Evolutionary conservation across 2,329 filamentous ascomycete species (phyloP), one percentile per base, ranked within the genome.

Genomic region (Colletotrichum sp.): DNA sequence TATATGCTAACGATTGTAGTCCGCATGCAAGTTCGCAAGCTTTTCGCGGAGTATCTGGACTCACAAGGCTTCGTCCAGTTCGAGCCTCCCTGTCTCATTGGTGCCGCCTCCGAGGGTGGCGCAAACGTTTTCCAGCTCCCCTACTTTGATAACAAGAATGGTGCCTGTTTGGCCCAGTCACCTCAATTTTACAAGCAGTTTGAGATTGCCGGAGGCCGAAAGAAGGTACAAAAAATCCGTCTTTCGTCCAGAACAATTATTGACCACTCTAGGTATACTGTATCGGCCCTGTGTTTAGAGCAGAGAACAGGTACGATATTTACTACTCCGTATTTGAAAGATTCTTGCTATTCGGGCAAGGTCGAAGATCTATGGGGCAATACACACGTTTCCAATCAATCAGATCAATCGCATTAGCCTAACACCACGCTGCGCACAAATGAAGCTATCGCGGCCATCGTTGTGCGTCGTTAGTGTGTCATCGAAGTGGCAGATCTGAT

Each of bases 121-220:
- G 93, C 93, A 79, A 98, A 96, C 83, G 96, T 99, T 55, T 99
- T 99, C 85, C 90, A 94, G 80, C 89, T 99, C 80, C 93, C 94
- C 59, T 99, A 99, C 87, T 99, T 99, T 84, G 95, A 94, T 79
- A 92, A 94, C 82, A 92, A 26, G 26, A 26, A 26, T 26, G 26
- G 94, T 79, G 96, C 95, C 2, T 97, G 89, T 83, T 89, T 97
- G 24, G 95, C 95, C 8, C 95, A 96, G 84, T 94, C 92, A 8
- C 95, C 95, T 8, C 95, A 97, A 82, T 94, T 97, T 80, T 96
- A 96, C 87, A 97, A 98, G 89, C 95, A 98, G 83, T 93, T 95
- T 85, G 92, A 96, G 83, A 96, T 98, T 84, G 94, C 94, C 3
- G 94, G 94, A 75, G 93, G 94, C 28, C 90, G 94, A 81, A 92